Percentiles rank a stretch among this genome's conserved stretches.
These are phyloP conservation scores for Agaricus sinodeliciosus DNA, from an alignment of 768 basidiomycete species.

Conservation along the genomic window DNA sequence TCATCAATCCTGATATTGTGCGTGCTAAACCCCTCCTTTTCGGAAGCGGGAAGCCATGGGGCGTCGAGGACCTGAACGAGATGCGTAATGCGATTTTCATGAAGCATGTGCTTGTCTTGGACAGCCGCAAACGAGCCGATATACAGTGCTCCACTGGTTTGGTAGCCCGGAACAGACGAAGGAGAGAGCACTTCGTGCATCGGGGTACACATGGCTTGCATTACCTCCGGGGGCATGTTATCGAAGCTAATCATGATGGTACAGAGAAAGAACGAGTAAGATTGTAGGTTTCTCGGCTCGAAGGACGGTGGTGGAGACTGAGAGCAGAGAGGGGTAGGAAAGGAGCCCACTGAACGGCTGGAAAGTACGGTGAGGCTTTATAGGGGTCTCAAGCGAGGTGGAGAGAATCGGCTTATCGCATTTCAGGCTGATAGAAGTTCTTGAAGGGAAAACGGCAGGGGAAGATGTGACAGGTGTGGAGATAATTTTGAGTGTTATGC, in stretches of 20 bases:
- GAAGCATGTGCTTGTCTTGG: constrained; percentile 48
- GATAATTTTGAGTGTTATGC: constrained; percentile 1
- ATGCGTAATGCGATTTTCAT: constrained; percentile 43
- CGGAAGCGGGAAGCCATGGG: constrained; percentile 51
- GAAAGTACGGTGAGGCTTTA: background rate
- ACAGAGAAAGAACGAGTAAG: background rate
- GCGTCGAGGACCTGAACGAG: constrained; percentile 64
- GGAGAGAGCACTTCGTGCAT: constrained; percentile 68
- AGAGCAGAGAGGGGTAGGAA: constrained; percentile 1
- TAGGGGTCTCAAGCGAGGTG: constrained; percentile 3
- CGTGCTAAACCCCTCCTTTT: constrained; percentile 42
- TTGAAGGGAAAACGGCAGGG: background rate
- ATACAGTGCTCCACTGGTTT: constrained; percentile 48
- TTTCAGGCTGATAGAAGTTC: background rate
- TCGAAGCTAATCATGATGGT: constrained; percentile 74
- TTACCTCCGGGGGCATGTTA: constrained; percentile 63
- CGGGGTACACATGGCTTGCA: constrained; percentile 81
- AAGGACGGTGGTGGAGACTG: background rate
- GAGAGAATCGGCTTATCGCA: constrained; percentile 11
- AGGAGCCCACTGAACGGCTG: background rate
- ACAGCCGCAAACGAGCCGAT: constrained; percentile 61
- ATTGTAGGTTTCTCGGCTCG: background rate
- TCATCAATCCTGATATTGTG: constrained; percentile 68
- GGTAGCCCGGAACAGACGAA: constrained; percentile 19
- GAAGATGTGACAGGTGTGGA: constrained; percentile 6